phyloP scores from a whole-genome alignment of 805 yeast species.

The Candida arabinofermentans region DNA sequence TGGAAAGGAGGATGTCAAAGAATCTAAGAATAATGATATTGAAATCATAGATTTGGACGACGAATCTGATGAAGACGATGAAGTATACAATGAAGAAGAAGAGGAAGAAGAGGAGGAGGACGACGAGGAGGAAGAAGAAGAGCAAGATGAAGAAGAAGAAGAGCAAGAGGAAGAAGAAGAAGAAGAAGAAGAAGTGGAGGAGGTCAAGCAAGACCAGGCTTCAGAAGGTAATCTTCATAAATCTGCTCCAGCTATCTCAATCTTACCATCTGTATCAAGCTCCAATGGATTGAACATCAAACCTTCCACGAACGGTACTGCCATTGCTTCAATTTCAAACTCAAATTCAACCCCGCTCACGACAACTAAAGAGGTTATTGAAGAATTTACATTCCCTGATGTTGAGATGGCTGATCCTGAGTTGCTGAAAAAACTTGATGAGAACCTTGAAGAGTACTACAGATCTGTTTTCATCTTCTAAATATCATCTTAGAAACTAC shows the following conservation, averaged over 20 bases:
- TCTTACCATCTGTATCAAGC: too few species aligned
- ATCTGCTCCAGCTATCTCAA: too few species aligned
- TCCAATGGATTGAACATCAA: background rate
- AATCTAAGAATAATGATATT: background rate
- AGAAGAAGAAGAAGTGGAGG: background rate
- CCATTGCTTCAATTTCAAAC: background rate
- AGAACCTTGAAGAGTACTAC: constrained; percentile 11
- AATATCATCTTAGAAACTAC: too few species aligned
- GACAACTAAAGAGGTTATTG: constrained; percentile 13
- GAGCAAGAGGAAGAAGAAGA: background rate
- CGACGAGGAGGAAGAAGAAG: constrained; percentile 1
- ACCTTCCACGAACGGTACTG: constrained; percentile 3
- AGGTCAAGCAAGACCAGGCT: background rate
- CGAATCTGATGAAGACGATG: constrained; percentile 1
- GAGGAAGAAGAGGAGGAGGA: constrained; percentile 4
- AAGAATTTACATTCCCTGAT: constrained; percentile 20
- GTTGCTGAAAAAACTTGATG: constrained; percentile 7
- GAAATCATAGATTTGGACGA: constrained; percentile 4
- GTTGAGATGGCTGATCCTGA: constrained; percentile 11
- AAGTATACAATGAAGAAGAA: constrained; percentile 2
- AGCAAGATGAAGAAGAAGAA: background rate
- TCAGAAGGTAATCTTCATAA: too few species aligned
- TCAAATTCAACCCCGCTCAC: background rate
- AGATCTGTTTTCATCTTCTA: constrained; percentile 6
- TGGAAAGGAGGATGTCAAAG: background rate